Percentiles rank a stretch among this genome's conserved stretches.
Conservation (phyloP, 176 grass and related monocot species). For the Poa annua region DNA sequence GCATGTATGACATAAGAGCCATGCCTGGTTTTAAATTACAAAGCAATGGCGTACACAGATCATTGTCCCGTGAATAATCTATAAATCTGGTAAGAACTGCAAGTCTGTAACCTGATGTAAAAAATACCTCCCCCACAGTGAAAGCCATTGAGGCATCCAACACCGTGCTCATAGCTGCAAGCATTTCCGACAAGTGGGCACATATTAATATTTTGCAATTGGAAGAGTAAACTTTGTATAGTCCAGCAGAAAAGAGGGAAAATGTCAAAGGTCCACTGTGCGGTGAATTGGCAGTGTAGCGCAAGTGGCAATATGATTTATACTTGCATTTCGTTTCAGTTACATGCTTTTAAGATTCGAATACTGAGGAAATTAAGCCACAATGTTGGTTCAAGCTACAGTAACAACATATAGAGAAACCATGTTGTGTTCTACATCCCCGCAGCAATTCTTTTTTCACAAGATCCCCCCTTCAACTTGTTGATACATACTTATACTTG, state of each 20-base stretch:
- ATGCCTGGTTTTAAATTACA: slow-evolving; percentile 9
- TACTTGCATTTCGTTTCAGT: not conserved
- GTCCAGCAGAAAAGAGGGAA: slow-evolving; percentile 1
- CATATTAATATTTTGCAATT: not conserved
- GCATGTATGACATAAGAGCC: not conserved
- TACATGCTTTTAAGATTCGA: slow-evolving; percentile 1
- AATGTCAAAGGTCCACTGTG: not conserved
- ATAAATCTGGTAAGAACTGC: slow-evolving; percentile 13
- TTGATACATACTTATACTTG: not conserved
- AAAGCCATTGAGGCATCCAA: slow-evolving; percentile 28
- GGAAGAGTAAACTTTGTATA: not conserved
- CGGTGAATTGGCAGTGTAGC: not conserved
- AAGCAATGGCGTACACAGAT: not conserved
- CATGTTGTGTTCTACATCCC: not conserved
- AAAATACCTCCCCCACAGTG: slow-evolving; percentile 35
- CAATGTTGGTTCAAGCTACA: slow-evolving; percentile 4
- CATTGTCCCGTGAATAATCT: not conserved
- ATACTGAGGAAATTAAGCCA: not conserved
- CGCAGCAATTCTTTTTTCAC: not conserved
- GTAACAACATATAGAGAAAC: not conserved
- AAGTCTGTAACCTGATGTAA: not conserved
- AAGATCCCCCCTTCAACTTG: not conserved
- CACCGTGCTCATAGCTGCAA: slow-evolving; percentile 29
- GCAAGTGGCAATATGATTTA: not conserved
- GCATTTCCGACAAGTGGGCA: not conserved